Evolutionary conservation across 176 grass and related monocot species (phyloP).

Genomic region (Triticum timopheevii): DNA sequence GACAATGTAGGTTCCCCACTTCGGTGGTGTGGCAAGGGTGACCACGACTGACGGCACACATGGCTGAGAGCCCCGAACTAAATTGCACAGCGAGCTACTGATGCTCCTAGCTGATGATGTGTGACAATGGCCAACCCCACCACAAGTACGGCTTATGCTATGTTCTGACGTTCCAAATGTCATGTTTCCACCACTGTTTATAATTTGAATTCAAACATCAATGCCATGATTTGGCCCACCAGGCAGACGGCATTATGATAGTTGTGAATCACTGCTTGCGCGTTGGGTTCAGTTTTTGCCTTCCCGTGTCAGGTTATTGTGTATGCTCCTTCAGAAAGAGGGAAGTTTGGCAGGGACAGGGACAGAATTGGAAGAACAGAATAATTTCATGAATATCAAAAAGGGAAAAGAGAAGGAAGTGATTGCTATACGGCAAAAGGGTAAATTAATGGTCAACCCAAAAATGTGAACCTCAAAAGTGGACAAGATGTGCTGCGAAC

Average conservation of each 20-base stretch:
- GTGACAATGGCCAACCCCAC: not conserved
- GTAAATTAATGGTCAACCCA: not conserved
- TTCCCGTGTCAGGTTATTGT: not conserved
- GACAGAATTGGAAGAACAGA: not conserved
- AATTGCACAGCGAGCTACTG: not conserved
- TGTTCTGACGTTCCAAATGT: no score
- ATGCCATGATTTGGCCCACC: no score
- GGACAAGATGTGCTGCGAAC: not conserved
- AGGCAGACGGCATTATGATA: not conserved
- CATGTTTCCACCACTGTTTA: no score
- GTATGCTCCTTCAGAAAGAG: no score
- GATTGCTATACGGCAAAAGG: not conserved
- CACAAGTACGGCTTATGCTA: no score
- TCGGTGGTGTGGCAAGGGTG: not conserved
- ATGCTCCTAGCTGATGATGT: not conserved
- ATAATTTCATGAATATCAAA: not conserved
- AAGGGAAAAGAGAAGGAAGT: not conserved
- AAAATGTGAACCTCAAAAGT: not conserved
- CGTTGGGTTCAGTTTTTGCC: not conserved
- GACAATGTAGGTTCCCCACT: not conserved
- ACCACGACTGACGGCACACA: no score
- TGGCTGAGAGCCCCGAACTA: not conserved
- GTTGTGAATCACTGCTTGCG: not conserved
- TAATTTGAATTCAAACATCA: no score
- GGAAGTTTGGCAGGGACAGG: not conserved